Conservation (phyloP, 805 yeast species). For the Zygotorulaspora sp. region DNA sequence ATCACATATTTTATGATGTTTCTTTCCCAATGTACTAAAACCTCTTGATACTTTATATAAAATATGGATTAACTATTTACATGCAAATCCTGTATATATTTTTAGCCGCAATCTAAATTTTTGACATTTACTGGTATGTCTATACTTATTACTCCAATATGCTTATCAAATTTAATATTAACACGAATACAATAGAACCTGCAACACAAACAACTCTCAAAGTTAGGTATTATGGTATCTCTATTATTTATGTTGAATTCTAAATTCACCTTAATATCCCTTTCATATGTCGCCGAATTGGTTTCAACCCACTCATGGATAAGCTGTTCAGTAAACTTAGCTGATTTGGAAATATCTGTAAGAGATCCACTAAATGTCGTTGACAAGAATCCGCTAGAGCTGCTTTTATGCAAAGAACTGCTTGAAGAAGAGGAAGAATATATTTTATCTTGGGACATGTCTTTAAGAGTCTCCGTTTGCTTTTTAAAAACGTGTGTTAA, state of each 20-base stretch:
- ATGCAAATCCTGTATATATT: background rate
- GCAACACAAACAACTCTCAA: slow-evolving; percentile 59
- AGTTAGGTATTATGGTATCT: slow-evolving; percentile 54
- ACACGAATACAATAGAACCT: slow-evolving; percentile 53
- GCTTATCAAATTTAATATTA: slow-evolving; percentile 40
- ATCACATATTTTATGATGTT: background rate
- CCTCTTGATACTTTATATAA: no score
- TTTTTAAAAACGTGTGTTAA: slow-evolving; percentile 30
- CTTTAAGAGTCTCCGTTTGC: slow-evolving; percentile 26
- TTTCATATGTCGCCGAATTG: slow-evolving; percentile 33
- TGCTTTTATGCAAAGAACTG: slow-evolving; percentile 9
- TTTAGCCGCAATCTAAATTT: slow-evolving; percentile 16
- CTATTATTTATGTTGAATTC: slow-evolving; percentile 40
- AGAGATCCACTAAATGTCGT: slow-evolving; percentile 16
- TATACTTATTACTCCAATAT: slow-evolving; percentile 30
- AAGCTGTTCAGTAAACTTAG: slow-evolving; percentile 23
- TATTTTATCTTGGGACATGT: slow-evolving; percentile 12
- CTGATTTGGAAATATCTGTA: slow-evolving; percentile 14
- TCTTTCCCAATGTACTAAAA: no score
- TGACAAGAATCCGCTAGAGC: slow-evolving; percentile 12
- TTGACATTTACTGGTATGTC: slow-evolving; percentile 39
- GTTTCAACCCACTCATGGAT: slow-evolving; percentile 28
- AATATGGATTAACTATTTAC: background rate
- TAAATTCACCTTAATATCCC: slow-evolving; percentile 40
- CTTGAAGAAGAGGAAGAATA: slow-evolving; percentile 13